Percentiles rank a stretch among this genome's conserved stretches.
phyloP scores from a whole-genome alignment of 148 eudicot genomes.

The Nyssa sinensis region DNA sequence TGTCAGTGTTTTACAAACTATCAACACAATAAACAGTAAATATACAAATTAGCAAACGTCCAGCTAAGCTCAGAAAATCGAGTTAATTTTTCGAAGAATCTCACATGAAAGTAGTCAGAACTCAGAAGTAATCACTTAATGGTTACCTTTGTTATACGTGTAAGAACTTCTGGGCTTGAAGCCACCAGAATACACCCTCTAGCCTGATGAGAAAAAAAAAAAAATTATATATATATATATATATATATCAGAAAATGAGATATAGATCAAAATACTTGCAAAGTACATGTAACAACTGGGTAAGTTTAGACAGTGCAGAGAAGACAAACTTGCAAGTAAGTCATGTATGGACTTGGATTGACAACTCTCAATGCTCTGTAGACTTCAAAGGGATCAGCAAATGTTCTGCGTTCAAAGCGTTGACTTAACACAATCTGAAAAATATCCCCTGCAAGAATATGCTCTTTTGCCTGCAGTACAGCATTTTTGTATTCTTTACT shows the following conservation, averaged over 20 bases:
- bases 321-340: constrained; percentile 43
- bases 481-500: constrained; percentile 42
- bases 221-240: too few species aligned
- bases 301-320: neutral
- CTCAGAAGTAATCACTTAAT: neutral
- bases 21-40: neutral
- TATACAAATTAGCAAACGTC: constrained; percentile 1
- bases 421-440: constrained; percentile 61
- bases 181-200: constrained; percentile 56
- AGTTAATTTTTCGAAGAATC: neutral
- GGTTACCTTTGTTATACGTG: constrained; percentile 43
- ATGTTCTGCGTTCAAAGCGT: constrained; percentile 58
- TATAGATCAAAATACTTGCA: neutral
- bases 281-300: neutral
- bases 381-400: constrained; percentile 62
- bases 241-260: constrained; percentile 1
- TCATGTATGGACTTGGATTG: constrained; percentile 66
- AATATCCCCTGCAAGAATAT: constrained; percentile 53
- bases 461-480: constrained; percentile 50
- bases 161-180: constrained; percentile 59
- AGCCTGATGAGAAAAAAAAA: constrained; percentile 34
- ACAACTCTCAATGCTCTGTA: constrained; percentile 60
- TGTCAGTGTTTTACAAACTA: neutral
- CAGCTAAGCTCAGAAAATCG: neutral
- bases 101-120: neutral